Percentiles rank a stretch among this genome's conserved stretches.
Conservation (phyloP, 371 early-diverging fungal species). For the Mortierella sp. region DNA sequence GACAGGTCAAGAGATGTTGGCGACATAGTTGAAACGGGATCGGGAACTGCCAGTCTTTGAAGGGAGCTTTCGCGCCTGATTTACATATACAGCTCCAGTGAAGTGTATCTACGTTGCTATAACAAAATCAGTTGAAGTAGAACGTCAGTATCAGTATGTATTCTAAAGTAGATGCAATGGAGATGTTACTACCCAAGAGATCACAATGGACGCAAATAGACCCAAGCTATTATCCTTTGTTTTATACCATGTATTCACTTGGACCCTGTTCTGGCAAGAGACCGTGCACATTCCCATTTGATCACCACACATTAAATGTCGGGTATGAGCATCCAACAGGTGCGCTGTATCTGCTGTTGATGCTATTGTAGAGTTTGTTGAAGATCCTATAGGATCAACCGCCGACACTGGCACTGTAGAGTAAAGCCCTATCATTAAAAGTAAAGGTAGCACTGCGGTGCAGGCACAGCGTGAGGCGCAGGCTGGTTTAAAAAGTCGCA, state of each 20-base stretch:
- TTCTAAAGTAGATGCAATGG: too few species aligned
- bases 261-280: slow-evolving; percentile 27
- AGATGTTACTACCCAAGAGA: too few species aligned
- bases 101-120: slow-evolving; percentile 21
- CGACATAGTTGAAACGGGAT: slow-evolving; percentile 31
- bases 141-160: too few species aligned
- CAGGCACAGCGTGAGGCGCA: too few species aligned
- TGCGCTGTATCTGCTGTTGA: background rate
- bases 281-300: slow-evolving; percentile 36
- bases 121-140: background rate
- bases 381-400: background rate
- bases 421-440: background rate
- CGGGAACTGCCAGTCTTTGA: slow-evolving; percentile 32
- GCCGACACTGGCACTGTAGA: too few species aligned
- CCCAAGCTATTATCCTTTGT: background rate
- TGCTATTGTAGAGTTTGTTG: background rate
- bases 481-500: too few species aligned
- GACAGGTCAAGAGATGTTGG: slow-evolving; percentile 10
- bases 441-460: too few species aligned
- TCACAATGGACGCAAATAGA: background rate
- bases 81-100: slow-evolving; percentile 19
- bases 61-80: background rate
- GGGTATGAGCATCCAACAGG: background rate
- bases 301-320: slow-evolving; percentile 20
- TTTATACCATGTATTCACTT: slow-evolving; percentile 19